Evolutionary conservation across 2,329 filamentous ascomycete genomes (phyloP), one percentile per base, ranked within the genome.

Genomic region (Ustulina deusta): DNA sequence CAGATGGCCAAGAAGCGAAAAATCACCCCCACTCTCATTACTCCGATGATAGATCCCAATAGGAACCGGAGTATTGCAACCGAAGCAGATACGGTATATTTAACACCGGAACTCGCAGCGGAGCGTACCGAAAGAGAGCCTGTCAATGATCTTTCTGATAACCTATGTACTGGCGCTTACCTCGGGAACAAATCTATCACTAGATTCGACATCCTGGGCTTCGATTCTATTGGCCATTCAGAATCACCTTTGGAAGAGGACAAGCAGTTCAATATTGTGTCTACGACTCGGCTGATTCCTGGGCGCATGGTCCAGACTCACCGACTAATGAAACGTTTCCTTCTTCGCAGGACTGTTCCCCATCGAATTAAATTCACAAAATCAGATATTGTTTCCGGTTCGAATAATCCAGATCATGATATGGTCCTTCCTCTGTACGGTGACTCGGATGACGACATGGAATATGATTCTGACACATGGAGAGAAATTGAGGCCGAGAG

Each of bases 401-500:
- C 70, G 0, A 70, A 76, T 13, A 68, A 77, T 61, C 74, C 75
- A 6, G 75, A 74, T 27, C 72, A 77, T 56, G 81, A 85, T 56
- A 77, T 84, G 25, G 72, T 82, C 10, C 78, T 86, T 6, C 86
- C 87, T 20, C 25, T 81, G 0, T 87, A 85, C 73, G 87, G 87
- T 5, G 86, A 90, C 3, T 90, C 88, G 2, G 78, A 82, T 61
- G 78, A 84, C 4, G 77, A 82, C 55, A 78, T 84, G 9, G 83
- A 83, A 34, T 87, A 85, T 69, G 89, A 92, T 72, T 81, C 85
- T 11, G 83, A 87, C 40, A 90, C 87, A 0, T 86, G 84, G 81
- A 79, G 79, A 49, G 90, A 92, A 73, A 90, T 92, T 10, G 83
- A 90, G 52, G 80, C 85, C 34, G 88, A 90, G 67, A 78, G 80